Conservation (phyloP, 1,139 yeast species). For the Candida mesenterica region DNA sequence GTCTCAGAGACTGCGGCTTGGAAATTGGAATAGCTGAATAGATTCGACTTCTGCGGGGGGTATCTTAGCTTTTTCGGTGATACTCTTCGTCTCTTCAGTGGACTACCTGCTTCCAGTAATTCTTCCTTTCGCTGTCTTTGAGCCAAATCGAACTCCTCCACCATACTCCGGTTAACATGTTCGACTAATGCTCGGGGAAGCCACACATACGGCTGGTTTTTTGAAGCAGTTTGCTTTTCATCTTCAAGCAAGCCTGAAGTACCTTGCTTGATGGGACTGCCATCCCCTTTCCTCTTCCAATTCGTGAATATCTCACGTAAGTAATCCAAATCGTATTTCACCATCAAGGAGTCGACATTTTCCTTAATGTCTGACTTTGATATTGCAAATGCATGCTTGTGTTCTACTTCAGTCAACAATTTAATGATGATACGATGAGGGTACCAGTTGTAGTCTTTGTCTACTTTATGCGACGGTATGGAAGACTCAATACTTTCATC, state of each 20-base stretch:
- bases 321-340: constrained; percentile 10
- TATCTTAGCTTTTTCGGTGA: constrained; percentile 7
- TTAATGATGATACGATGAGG: constrained; percentile 14
- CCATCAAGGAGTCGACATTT: constrained; percentile 12
- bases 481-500: background rate
- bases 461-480: constrained; percentile 7
- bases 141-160: constrained; percentile 8
- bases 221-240: too few species aligned
- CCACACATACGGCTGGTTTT: constrained; percentile 16
- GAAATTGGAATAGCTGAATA: constrained; percentile 8
- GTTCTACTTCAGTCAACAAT: constrained; percentile 6
- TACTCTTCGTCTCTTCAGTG: constrained; percentile 2
- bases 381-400: constrained; percentile 3
- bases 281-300: constrained; percentile 1
- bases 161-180: constrained; percentile 10
- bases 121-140: background rate
- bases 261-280: background rate
- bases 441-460: constrained; percentile 11
- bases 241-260: too few species aligned
- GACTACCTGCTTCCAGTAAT: background rate
- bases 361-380: constrained; percentile 10
- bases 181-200: constrained; percentile 14
- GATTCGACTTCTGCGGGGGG: constrained; percentile 13
- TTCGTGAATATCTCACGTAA: constrained; percentile 8
- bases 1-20: background rate